Conservation (phyloP, 768 basidiomycete genomes). For the Flagelloscypha sp. region DNA sequence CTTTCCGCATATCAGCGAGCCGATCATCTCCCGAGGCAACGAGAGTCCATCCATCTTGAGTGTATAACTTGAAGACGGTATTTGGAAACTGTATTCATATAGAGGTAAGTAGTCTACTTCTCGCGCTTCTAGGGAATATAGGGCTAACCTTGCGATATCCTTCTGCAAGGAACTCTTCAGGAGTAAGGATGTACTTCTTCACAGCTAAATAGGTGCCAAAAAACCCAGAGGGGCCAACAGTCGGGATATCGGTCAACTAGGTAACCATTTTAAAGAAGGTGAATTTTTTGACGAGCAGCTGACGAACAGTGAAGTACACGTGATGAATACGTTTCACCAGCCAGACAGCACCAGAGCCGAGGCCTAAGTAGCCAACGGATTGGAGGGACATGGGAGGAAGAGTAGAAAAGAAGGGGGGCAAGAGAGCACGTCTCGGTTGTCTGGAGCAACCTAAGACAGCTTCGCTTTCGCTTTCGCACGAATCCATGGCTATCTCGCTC, state of each 20-base stretch:
- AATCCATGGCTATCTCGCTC: too few relatives aligned
- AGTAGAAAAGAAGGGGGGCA: too few relatives aligned
- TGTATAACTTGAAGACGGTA: constrained; percentile 19
- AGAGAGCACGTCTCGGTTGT: too few relatives aligned
- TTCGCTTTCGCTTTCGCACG: too few relatives aligned
- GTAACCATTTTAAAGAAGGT: too few relatives aligned
- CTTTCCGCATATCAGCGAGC: constrained; percentile 25
- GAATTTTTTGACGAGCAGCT: too few relatives aligned
- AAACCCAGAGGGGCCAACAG: constrained; percentile 9
- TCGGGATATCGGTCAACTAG: constrained; percentile 9
- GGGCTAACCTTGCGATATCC: constrained; percentile 17
- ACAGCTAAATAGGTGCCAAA: constrained; percentile 18
- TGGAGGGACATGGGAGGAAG: too few relatives aligned
- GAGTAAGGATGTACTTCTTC: constrained; percentile 15
- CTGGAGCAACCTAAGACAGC: too few relatives aligned
- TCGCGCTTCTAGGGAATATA: constrained; percentile 4
- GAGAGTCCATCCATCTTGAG: constrained; percentile 21
- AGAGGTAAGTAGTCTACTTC: background rate
- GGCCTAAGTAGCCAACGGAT: too few relatives aligned
- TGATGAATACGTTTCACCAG: too few relatives aligned
- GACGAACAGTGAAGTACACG: too few relatives aligned
- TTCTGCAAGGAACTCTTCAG: constrained; percentile 16
- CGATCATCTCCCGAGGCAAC: constrained; percentile 18
- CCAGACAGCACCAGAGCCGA: too few relatives aligned
- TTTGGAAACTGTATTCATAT: constrained; percentile 15